These are phyloP conservation scores for Rhizopogon rudus DNA, from an alignment of 768 basidiomycete species.

Conservation along the genomic window DNA sequence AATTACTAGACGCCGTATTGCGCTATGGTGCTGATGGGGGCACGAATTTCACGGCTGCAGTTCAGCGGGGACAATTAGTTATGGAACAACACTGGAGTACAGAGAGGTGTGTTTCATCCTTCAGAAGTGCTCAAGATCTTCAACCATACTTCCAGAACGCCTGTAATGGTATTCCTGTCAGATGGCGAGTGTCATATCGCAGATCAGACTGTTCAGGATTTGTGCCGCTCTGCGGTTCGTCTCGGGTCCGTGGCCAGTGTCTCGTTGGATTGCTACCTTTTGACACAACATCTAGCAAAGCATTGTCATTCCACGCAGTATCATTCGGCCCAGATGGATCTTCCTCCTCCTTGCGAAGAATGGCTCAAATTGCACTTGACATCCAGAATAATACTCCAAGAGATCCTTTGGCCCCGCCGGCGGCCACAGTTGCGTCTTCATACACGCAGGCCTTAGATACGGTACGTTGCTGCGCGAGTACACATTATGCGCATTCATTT, in stretches of 20 bases:
- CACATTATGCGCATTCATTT: neutral
- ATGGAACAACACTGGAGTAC: conserved; percentile 48
- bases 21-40: conserved; percentile 24
- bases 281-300: conserved; percentile 32
- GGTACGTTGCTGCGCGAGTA: conserved; percentile 24
- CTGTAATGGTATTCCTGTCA: conserved; percentile 48
- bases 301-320: conserved; percentile 56
- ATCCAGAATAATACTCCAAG: conserved; percentile 39
- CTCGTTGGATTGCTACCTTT: neutral
- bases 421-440: conserved; percentile 35
- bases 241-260: conserved; percentile 34
- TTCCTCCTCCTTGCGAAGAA: conserved; percentile 32
- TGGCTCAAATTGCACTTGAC: conserved; percentile 48
- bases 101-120: conserved; percentile 32
- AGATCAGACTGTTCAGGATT: conserved; percentile 33
- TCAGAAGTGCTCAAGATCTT: neutral
- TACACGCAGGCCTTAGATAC: conserved; percentile 49
- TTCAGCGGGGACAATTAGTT: conserved; percentile 27
- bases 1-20: conserved; percentile 37
- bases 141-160: conserved; percentile 24
- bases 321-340: conserved; percentile 39
- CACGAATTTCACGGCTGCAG: conserved; percentile 41
- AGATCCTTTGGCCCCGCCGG: conserved; percentile 31
- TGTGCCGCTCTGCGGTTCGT: conserved; percentile 37
- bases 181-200: conserved; percentile 44